Evolutionary conservation across 2,329 filamentous ascomycete species (phyloP).

Genomic region (Ophiostoma fasciatum): DNA sequence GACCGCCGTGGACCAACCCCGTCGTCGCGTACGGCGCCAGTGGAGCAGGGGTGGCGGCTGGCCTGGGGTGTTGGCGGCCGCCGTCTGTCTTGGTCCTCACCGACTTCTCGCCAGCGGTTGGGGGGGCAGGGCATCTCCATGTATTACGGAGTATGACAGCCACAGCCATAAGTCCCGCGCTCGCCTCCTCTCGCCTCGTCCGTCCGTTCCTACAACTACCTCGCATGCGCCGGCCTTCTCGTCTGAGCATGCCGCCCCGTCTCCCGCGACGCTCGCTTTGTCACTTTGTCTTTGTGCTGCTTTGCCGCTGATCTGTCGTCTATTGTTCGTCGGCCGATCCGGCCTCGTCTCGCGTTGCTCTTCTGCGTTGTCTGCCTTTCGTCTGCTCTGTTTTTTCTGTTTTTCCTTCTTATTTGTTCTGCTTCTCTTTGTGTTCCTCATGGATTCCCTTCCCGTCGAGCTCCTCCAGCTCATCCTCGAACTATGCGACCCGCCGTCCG

Average conservation of each 20-base stretch:
- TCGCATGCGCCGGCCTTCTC: no score
- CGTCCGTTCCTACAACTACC: no score
- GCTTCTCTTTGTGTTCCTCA: conserved; percentile 5
- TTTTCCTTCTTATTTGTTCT: no score
- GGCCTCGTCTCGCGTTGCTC: no score
- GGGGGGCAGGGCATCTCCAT: conserved; percentile 8
- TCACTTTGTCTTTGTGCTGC: no score
- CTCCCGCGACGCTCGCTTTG: no score
- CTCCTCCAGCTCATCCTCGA: conserved; percentile 26
- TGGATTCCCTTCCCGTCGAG: conserved; percentile 16
- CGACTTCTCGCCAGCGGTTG: conserved; percentile 15
- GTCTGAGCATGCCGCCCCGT: no score
- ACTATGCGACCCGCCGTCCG: conserved; percentile 23
- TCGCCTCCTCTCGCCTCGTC: not conserved
- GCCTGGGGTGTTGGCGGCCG: not conserved
- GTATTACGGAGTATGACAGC: conserved; percentile 4
- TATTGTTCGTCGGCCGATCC: no score
- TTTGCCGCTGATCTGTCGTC: no score
- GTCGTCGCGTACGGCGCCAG: no score
- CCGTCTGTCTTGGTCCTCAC: conserved; percentile 16
- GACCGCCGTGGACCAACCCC: no score
- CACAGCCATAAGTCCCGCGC: conserved; percentile 5
- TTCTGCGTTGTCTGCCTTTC: conserved; percentile 1
- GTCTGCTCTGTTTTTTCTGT: not conserved
- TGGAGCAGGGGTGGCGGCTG: no score